These are phyloP conservation scores for Spencermartinsiella europaea DNA, from an alignment of 805 yeast species.

Conservation along the genomic window DNA sequence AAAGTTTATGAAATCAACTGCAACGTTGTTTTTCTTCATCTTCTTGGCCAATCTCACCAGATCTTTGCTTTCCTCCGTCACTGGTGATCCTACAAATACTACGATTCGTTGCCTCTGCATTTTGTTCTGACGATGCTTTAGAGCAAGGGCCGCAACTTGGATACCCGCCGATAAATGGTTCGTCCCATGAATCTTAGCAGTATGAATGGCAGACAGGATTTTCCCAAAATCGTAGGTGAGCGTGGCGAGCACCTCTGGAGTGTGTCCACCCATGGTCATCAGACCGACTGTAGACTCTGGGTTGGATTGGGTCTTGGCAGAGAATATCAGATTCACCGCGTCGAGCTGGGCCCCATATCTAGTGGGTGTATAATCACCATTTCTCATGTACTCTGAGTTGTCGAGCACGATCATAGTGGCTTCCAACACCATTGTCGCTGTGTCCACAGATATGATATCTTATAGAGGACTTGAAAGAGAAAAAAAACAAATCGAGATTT, in stretches of 20 bases:
- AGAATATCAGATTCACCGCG: conserved; percentile 80
- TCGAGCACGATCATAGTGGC: conserved; percentile 95
- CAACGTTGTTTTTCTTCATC: conserved; percentile 87
- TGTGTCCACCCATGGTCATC: conserved; percentile 75
- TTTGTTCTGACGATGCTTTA: conserved; percentile 93
- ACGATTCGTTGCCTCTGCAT: conserved; percentile 87
- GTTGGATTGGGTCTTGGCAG: conserved; percentile 77
- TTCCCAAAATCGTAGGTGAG: conserved; percentile 84
- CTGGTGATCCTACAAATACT: conserved; percentile 85
- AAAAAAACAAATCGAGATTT: no score
- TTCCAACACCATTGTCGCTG: conserved; percentile 76
- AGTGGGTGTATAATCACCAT: conserved; percentile 87
- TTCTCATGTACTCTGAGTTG: conserved; percentile 92
- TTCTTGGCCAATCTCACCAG: conserved; percentile 82
- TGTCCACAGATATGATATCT: no score
- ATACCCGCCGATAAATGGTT: conserved; percentile 73
- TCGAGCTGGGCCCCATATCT: conserved; percentile 91
- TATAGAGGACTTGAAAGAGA: no score
- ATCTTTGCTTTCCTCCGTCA: conserved; percentile 61
- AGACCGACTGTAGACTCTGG: conserved; percentile 94
- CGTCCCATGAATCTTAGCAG: conserved; percentile 61
- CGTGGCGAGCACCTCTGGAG: conserved; percentile 81
- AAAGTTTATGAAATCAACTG: conserved; percentile 84
- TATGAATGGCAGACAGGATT: conserved; percentile 77
- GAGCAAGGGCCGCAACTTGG: conserved; percentile 89